Base-by-base conservation (phyloP, 805 yeast genomes). In the Yarrowia osloensis region DNA sequence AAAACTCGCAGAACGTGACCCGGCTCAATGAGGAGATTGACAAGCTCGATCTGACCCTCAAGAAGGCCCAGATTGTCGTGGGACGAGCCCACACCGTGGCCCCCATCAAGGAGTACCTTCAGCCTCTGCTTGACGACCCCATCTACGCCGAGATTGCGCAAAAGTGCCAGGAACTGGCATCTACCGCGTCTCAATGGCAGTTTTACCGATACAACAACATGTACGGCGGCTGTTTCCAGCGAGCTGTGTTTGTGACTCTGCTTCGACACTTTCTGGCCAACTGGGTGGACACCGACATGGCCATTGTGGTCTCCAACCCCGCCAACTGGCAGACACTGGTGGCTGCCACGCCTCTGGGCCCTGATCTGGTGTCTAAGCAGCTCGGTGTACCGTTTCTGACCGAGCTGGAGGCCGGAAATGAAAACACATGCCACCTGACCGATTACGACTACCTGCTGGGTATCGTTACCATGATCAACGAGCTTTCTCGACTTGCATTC, bases 381-480 rank as follows among this genome's bases (percentile, higher is more conserved):
- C 54, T 61, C 24, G 66, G 54, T 15, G 40, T 61, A 31, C 54
- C 66, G 3, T 61, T 61, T 44, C n/a, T 33, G 40, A 61, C 66
- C 24, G 44, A 57, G 19, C 37, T 57, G 37, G 63, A 57, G 63
- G 63, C 63, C 13, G 63, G 63, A 15, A 57, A 57, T 19, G 52
- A 61, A 11, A 44, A 61, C 54, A 61, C 54, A 3, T 61, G 66
- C 42, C 54, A 61, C 33, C 50, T 72, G 22, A 69, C 76, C 1
- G 54, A 68, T 37, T 74, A 74, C 49, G 77, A 74, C n/a, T 74
- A 74, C 62, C 67, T 74, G 49, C 76, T 74, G 50, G 74, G 73
- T 2, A 67, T 69, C 4, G 65, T 74, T 13, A 65, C 70, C 21
- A 67, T 74, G 42, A 65, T 71, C 31, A 72, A 70, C 49, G 77